Percentiles rank a stretch among this genome's conserved stretches.
Evolutionary conservation across 805 yeast species (phyloP).

Genomic region (Monosporozyma servazzii): DNA sequence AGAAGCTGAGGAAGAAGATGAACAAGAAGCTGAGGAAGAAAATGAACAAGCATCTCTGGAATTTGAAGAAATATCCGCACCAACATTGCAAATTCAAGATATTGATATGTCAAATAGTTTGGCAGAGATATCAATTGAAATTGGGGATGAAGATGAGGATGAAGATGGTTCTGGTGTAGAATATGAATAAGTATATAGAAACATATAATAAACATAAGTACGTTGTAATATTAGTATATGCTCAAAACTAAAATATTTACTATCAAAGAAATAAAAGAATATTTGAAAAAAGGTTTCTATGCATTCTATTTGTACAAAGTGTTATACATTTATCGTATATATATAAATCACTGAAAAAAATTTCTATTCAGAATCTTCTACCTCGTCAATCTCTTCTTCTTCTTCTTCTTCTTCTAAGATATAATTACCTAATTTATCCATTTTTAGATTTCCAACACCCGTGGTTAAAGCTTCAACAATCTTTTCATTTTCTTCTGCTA

Average conservation of each 20-base stretch:
- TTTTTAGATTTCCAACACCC: constrained; percentile 58
- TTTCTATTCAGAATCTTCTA: background rate
- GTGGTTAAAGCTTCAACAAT: constrained; percentile 61
- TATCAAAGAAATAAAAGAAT: too few relatives aligned
- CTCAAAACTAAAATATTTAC: background rate
- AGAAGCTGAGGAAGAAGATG: constrained; percentile 29
- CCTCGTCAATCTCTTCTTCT: constrained; percentile 6
- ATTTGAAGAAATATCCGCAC: constrained; percentile 22
- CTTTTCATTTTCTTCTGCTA: constrained; percentile 43
- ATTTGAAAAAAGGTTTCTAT: background rate
- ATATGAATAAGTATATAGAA: constrained; percentile 21
- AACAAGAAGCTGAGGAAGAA: constrained; percentile 22
- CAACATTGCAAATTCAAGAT: constrained; percentile 19
- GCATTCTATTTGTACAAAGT: background rate
- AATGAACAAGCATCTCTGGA: constrained; percentile 13
- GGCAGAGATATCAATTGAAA: constrained; percentile 23
- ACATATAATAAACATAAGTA: background rate
- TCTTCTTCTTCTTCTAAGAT: constrained; percentile 41
- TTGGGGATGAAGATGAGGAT: constrained; percentile 28
- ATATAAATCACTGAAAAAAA: background rate
- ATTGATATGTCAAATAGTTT: constrained; percentile 11
- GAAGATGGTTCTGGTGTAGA: constrained; percentile 32
- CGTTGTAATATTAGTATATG: background rate
- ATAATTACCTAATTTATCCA: constrained; percentile 79
- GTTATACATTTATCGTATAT: background rate